Conservation (phyloP, 495 filamentous ascomycete genomes). For the Hyaloscypha finlandica region DNA sequence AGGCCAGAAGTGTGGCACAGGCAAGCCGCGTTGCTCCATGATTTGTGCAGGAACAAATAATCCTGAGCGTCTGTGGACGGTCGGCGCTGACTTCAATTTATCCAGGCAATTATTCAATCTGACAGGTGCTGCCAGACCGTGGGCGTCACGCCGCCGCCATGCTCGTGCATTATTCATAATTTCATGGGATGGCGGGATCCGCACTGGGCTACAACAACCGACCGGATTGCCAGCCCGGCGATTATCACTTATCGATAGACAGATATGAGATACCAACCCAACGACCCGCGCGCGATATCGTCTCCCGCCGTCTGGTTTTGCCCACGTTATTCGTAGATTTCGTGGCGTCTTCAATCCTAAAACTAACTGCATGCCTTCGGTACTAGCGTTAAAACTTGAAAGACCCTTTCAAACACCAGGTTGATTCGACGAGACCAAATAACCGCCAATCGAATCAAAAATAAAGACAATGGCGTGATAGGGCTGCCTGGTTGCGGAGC, state of each 20-base stretch:
- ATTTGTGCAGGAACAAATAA: constrained; percentile 2
- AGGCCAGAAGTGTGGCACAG: constrained; percentile 17
- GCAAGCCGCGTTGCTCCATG: background rate
- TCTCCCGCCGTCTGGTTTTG: too few relatives aligned
- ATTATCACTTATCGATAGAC: background rate
- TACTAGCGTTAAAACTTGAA: background rate
- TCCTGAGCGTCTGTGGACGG: constrained; percentile 3
- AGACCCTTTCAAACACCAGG: constrained; percentile 7
- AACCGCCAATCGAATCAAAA: background rate
- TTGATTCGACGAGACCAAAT: background rate
- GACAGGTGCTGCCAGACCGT: background rate
- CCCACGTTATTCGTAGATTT: background rate
- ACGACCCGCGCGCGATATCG: too few relatives aligned
- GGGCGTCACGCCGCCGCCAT: constrained; percentile 5
- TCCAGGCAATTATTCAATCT: background rate
- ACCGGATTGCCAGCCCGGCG: background rate
- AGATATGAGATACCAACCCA: background rate
- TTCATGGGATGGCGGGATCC: background rate
- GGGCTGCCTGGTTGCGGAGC: background rate
- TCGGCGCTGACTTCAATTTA: background rate
- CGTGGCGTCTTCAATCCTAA: background rate
- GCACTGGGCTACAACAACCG: background rate
- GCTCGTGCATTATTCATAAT: constrained; percentile 1
- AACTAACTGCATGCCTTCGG: background rate
- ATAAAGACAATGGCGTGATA: background rate